Evolutionary conservation across 345 rosid species (phyloP), one percentile per base, ranked within the genome.

Genomic region (Mercurialis annua): DNA sequence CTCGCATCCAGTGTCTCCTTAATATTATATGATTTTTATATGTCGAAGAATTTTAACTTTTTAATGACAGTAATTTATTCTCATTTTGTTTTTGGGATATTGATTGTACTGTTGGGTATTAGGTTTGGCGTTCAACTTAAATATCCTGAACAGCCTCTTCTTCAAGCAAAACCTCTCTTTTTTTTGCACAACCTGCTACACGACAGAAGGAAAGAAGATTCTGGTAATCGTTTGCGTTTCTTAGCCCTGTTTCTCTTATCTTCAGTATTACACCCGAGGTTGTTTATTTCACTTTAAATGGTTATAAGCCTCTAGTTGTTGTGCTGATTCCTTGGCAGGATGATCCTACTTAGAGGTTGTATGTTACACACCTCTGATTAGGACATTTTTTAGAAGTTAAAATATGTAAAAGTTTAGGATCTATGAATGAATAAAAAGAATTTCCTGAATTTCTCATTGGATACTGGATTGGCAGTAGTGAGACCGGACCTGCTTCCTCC

Each of bases 121-220:
- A 90, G 98, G 89, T 83, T 64, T 66, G 79, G 72, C 62, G 80
- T 88, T 74, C 67, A 74, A 62, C 96, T 93, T 64, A 72, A 81
- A 73, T 72, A 72, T 75, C 93, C 97, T 18, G 49, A 29, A 59
- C 97, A 90, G 76, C 83, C 83, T 67, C 92, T 93, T 81, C 80
- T 90, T 70, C 90, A 12, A 29, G 87, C 83, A 65, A 93, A 93
- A 72, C 97, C 87, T 24, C 83, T 93, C 69, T 82, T 71, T 84
- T 48, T 15, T 65, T 72, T 90, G 83, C 94, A 67, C 79, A 90
- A 93, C 83, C 83, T 93, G 86, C 88, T 93, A 46, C 88, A 82
- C 69, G 75, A 87, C 80, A 83, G 97, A 70, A 88, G 72, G 71
- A 77, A 18, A 27, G 78, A 75, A 60, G 77, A 84, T 67, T 58